Conservation (phyloP, 202 grass and related monocot species). For the Cymbopogon flexuosus region DNA sequence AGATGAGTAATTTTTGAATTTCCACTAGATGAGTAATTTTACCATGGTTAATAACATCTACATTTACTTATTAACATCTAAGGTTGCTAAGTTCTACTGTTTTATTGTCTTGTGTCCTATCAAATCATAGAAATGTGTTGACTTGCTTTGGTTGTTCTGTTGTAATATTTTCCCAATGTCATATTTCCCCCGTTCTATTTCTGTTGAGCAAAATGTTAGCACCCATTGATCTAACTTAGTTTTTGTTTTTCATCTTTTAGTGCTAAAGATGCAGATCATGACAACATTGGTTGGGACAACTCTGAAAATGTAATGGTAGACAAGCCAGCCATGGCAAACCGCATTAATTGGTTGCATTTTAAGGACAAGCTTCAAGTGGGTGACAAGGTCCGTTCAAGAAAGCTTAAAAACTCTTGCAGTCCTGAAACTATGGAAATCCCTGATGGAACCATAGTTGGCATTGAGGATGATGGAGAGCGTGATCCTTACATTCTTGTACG, state of each 20-base stretch:
- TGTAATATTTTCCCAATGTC: background rate
- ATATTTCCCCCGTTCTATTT: too few relatives aligned
- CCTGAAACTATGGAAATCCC: constrained; percentile 79
- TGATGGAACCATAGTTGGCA: constrained; percentile 81
- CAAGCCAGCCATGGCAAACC: constrained; percentile 26
- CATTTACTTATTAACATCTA: background rate
- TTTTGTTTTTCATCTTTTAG: constrained; percentile 33
- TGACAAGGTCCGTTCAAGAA: constrained; percentile 73
- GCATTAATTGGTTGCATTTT: constrained; percentile 60
- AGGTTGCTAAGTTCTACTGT: background rate
- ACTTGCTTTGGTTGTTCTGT: background rate
- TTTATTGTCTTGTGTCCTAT: background rate
- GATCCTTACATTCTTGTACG: constrained; percentile 70
- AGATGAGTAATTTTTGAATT: background rate
- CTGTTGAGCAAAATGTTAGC: background rate
- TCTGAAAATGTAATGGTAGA: constrained; percentile 37
- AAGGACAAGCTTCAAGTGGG: constrained; percentile 79
- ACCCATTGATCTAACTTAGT: background rate
- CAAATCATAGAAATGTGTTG: background rate
- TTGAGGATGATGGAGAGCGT: constrained; percentile 51
- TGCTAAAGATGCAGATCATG: constrained; percentile 43
- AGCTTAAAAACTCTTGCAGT: constrained; percentile 63
- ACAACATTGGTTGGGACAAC: constrained; percentile 36
- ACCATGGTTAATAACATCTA: background rate
- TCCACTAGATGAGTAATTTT: background rate